These are phyloP conservation scores for Sungouiozyma intestinalis DNA, from an alignment of 805 yeast species.

Conservation along the genomic window DNA sequence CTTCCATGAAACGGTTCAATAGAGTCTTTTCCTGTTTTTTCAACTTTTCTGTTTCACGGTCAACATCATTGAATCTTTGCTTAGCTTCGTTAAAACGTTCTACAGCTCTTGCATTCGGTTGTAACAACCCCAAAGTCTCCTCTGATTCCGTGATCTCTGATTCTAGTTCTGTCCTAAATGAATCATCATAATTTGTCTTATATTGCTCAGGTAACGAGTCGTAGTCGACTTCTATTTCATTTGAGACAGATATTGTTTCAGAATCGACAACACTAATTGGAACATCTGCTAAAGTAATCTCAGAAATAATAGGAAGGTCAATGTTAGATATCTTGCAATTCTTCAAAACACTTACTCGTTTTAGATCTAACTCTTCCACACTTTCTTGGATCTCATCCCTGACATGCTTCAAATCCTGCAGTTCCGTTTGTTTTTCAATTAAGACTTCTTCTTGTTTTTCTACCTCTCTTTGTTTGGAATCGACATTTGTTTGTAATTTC, in stretches of 20 bases:
- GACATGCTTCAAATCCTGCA: constrained; percentile 27
- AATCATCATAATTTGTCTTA: constrained; percentile 28
- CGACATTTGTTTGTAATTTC: constrained; percentile 25
- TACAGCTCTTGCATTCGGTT: constrained; percentile 75
- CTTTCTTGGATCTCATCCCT: constrained; percentile 39
- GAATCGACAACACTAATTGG: constrained; percentile 46
- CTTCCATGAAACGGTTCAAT: constrained; percentile 43
- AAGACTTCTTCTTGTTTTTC: constrained; percentile 41
- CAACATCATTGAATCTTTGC: constrained; percentile 46
- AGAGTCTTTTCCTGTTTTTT: constrained; percentile 50
- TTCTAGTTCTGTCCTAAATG: constrained; percentile 29
- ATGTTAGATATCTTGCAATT: constrained; percentile 68
- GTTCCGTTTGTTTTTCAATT: constrained; percentile 26
- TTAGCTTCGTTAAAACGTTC: constrained; percentile 68
- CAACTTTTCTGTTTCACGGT: constrained; percentile 51
- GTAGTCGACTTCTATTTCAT: constrained; percentile 48
- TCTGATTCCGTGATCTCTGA: constrained; percentile 30
- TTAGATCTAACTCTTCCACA: constrained; percentile 42
- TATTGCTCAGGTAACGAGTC: constrained; percentile 34
- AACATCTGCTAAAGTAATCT: constrained; percentile 43
- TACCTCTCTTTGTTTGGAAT: constrained; percentile 25
- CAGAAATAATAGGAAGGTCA: constrained; percentile 50
- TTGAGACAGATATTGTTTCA: constrained; percentile 32
- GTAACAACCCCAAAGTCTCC: constrained; percentile 32
- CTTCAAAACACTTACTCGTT: constrained; percentile 48